phyloP scores from a whole-genome alignment of 495 filamentous ascomycete species.

The Penicillium cataractarum region DNA sequence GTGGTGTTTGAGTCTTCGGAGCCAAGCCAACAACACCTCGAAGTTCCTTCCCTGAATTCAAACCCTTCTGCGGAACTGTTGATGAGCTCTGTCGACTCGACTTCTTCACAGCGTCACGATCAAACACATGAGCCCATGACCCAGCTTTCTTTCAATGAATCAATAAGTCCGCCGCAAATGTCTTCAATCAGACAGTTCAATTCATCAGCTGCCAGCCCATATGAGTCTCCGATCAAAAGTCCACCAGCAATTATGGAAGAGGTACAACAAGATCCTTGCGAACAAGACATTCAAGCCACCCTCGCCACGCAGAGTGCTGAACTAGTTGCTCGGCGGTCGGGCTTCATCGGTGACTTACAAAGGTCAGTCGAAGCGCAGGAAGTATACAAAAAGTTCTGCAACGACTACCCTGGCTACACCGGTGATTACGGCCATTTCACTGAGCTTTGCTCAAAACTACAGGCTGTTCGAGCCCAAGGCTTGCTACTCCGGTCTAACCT shows the following conservation, averaged over 20 bases:
- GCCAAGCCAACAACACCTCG: constrained; percentile 22
- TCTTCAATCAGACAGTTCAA: constrained; percentile 22
- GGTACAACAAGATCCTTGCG: not conserved
- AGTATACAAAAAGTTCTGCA: constrained; percentile 55
- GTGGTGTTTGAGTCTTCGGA: constrained; percentile 35
- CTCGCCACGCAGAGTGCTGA: constrained; percentile 15
- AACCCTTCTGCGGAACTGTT: constrained; percentile 20
- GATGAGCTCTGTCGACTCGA: constrained; percentile 21
- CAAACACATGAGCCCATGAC: constrained; percentile 10
- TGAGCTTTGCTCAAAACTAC: constrained; percentile 56
- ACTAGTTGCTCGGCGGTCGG: constrained; percentile 30
- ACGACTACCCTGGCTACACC: constrained; percentile 59
- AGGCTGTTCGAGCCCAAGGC: constrained; percentile 44
- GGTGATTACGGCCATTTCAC: constrained; percentile 59
- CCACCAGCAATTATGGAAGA: not conserved
- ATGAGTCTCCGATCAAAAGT: constrained; percentile 25
- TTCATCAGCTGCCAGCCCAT: constrained; percentile 16
- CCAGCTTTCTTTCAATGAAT: constrained; percentile 2
- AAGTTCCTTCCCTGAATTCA: constrained; percentile 10
- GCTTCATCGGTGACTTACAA: constrained; percentile 28
- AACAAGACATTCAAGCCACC: not conserved
- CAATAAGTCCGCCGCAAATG: constrained; percentile 4
- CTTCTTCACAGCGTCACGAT: constrained; percentile 18
- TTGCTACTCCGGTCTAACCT: constrained; percentile 51
- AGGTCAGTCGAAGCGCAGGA: constrained; percentile 28